Conservation (phyloP, 1,284 basidiomycete species). For the Pascua guehoae region DNA sequence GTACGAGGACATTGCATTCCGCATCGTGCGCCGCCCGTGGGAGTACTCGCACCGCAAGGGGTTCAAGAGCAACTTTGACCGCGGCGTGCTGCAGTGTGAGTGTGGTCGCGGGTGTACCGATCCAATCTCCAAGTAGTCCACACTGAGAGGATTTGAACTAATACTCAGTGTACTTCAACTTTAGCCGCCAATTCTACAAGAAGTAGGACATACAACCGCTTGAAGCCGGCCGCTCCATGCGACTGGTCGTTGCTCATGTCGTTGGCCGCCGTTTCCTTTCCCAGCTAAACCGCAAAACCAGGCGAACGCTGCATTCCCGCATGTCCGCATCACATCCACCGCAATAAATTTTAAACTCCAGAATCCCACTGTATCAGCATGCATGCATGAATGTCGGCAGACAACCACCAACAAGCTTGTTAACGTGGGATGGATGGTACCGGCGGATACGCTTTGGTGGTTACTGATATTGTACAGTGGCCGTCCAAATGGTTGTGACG, state of each 20-base stretch:
- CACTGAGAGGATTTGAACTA: conserved; percentile 1
- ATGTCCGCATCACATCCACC: too few relatives aligned
- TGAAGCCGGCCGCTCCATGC: background rate
- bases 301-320: too few relatives aligned
- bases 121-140: background rate
- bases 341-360: too few relatives aligned
- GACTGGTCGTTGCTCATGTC: background rate
- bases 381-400: too few relatives aligned
- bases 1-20: conserved; percentile 98
- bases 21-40: conserved; percentile 97
- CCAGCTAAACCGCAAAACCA: too few relatives aligned
- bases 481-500: too few relatives aligned
- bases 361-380: too few relatives aligned
- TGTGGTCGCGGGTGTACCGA: background rate
- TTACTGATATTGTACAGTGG: too few relatives aligned
- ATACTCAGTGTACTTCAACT: conserved; percentile 47
- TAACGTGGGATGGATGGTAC: too few relatives aligned
- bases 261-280: too few relatives aligned
- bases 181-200: conserved; percentile 42
- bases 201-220: background rate
- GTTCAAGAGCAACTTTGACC: conserved; percentile 57
- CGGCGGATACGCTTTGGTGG: too few relatives aligned
- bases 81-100: conserved; percentile 54
- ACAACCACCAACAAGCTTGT: too few relatives aligned
- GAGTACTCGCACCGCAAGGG: conserved; percentile 78